Conservation (phyloP, 768 basidiomycete species). For the Phanerochaete carnosa region DNA sequence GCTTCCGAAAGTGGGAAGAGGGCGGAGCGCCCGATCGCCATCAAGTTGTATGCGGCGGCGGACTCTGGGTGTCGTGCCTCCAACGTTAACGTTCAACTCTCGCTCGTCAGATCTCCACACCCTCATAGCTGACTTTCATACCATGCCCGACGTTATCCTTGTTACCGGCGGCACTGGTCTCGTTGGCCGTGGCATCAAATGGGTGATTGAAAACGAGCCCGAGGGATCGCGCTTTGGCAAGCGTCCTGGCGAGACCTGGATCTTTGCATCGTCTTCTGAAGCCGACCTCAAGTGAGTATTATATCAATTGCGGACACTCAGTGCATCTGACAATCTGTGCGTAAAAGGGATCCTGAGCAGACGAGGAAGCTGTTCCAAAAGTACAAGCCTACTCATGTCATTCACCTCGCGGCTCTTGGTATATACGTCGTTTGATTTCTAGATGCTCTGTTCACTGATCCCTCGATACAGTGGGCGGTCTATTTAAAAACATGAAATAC, state of each 20-base stretch:
- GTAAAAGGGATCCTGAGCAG: slow-evolving; percentile 60
- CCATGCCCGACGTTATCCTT: slow-evolving; percentile 48
- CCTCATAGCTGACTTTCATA: neutral
- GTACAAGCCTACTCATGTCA: slow-evolving; percentile 93
- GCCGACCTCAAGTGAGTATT: slow-evolving; percentile 75
- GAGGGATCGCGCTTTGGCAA: slow-evolving; percentile 79
- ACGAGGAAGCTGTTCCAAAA: slow-evolving; percentile 79
- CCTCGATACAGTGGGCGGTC: slow-evolving; percentile 68
- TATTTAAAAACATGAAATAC: slow-evolving; percentile 95
- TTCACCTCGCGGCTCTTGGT: slow-evolving; percentile 94
- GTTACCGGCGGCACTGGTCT: slow-evolving; percentile 86
- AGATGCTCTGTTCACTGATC: neutral
- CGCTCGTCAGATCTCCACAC: neutral
- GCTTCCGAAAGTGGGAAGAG: neutral
- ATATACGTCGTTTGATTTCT: no score
- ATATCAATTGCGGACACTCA: neutral
- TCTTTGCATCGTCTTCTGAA: slow-evolving; percentile 76
- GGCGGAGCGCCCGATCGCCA: neutral
- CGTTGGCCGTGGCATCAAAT: slow-evolving; percentile 80
- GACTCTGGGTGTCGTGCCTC: neutral
- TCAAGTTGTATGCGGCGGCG: neutral
- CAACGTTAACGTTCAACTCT: neutral
- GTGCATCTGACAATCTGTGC: neutral
- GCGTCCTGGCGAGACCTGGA: slow-evolving; percentile 74
- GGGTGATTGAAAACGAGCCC: slow-evolving; percentile 76